phyloP scores from a whole-genome alignment of 805 yeast genomes.

The Jamesozyma jinghongensis region DNA sequence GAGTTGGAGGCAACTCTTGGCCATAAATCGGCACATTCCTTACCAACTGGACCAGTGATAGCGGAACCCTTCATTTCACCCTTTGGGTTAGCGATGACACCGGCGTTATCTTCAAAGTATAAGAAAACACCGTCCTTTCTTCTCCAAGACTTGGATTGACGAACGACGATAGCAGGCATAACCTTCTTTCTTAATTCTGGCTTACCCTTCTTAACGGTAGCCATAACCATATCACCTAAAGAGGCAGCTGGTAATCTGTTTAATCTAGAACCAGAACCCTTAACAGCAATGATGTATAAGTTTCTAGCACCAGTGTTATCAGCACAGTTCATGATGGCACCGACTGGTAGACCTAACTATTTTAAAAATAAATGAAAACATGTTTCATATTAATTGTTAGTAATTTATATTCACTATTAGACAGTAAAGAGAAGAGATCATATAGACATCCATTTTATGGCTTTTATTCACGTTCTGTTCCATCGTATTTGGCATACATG shows the following conservation, averaged over 20 bases:
- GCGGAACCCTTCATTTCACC: constrained; percentile 99
- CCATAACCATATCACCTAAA: constrained; percentile 98
- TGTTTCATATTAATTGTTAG: constrained; percentile 1
- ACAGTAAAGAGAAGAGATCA: too few species aligned
- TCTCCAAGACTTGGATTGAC: constrained; percentile 99
- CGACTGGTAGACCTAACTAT: constrained; percentile 96
- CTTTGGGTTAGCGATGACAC: constrained; percentile 99
- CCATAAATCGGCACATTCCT: constrained; percentile 99
- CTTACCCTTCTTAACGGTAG: constrained; percentile 99
- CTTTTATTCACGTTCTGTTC: background rate
- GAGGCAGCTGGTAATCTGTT: constrained; percentile 99
- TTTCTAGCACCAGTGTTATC: constrained; percentile 99
- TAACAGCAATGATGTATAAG: constrained; percentile 96
- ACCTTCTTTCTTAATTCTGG: constrained; percentile 99
- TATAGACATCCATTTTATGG: background rate
- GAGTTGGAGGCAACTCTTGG: constrained; percentile 99
- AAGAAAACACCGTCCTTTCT: constrained; percentile 99
- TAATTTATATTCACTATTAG: background rate
- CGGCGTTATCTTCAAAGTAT: constrained; percentile 99
- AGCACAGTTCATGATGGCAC: constrained; percentile 99
- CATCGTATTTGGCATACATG: too few species aligned
- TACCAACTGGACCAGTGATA: constrained; percentile 99
- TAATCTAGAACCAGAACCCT: constrained; percentile 98
- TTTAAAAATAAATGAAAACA: constrained; percentile 7
- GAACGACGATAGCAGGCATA: constrained; percentile 98